A percentile compares a stretch with the other conserved stretches of the same genome.
Evolutionary conservation across 2,329 filamentous ascomycete species (phyloP).

Genomic region (Curvularia hawaiiensis): DNA sequence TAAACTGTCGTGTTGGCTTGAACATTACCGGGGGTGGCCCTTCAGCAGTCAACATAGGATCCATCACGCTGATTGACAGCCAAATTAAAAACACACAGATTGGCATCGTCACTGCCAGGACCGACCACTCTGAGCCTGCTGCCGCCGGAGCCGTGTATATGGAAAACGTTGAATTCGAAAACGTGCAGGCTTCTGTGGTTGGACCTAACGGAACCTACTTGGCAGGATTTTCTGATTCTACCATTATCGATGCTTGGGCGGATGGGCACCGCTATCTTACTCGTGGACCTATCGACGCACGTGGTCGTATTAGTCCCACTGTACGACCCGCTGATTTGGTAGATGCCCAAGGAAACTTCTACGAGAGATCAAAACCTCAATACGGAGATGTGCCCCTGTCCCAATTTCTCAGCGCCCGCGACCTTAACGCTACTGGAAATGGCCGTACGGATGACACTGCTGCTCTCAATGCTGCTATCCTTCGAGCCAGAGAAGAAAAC

Average conservation of each 20-base stretch:
- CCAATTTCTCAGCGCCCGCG: constrained; percentile 62
- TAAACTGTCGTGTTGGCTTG: constrained; percentile 59
- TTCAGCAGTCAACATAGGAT: constrained; percentile 56
- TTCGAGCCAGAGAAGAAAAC: constrained; percentile 63
- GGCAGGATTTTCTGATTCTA: constrained; percentile 28
- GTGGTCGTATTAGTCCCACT: constrained; percentile 52
- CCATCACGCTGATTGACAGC: constrained; percentile 63
- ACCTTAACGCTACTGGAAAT: constrained; percentile 73
- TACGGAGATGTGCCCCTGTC: constrained; percentile 57
- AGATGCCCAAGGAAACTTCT: constrained; percentile 54
- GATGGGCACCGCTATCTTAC: constrained; percentile 42
- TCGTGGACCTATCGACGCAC: constrained; percentile 50
- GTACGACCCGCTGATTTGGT: constrained; percentile 52
- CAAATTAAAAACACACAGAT: constrained; percentile 56
- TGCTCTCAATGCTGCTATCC: constrained; percentile 74
- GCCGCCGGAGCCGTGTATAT: constrained; percentile 59
- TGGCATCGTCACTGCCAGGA: constrained; percentile 57
- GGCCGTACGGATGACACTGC: constrained; percentile 83
- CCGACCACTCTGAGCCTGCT: constrained; percentile 49
- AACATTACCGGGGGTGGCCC: constrained; percentile 51
- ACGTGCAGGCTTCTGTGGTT: constrained; percentile 48
- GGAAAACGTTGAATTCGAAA: constrained; percentile 63
- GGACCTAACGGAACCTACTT: constrained; percentile 34
- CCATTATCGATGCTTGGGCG: constrained; percentile 37
- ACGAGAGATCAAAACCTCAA: constrained; percentile 57